Conservation (phyloP, 805 yeast species). For the Starmerella apis region DNA sequence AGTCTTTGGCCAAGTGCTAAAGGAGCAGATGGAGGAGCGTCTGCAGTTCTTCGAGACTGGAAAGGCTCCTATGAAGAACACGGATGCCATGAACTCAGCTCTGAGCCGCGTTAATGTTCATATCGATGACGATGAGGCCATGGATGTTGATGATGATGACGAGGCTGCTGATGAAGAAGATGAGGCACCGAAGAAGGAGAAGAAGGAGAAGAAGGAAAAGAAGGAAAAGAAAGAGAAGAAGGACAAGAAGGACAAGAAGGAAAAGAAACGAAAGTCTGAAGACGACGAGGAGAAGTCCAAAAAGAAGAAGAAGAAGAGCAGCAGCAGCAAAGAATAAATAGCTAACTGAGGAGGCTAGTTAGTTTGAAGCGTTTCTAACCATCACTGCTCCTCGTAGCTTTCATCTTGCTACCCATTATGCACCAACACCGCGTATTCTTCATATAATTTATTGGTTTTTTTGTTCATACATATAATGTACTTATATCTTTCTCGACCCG, state of each 20-base stretch:
- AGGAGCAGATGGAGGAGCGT: constrained; percentile 97
- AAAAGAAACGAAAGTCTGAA: constrained; percentile 30
- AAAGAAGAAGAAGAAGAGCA: constrained; percentile 44
- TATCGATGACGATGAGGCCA: constrained; percentile 35
- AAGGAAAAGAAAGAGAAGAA: constrained; percentile 42
- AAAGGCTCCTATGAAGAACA: constrained; percentile 89
- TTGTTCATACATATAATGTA: constrained; percentile 19
- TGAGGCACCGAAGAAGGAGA: constrained; percentile 43
- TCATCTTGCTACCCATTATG: no score
- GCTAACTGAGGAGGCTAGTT: no score
- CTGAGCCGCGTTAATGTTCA: constrained; percentile 48
- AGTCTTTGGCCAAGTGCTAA: constrained; percentile 80
- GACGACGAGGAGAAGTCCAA: constrained; percentile 39
- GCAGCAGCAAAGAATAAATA: constrained; percentile 38
- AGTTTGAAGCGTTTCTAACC: no score
- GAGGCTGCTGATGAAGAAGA: constrained; percentile 31
- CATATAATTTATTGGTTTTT: background rate
- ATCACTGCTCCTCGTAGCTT: no score
- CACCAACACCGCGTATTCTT: background rate
- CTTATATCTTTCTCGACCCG: constrained; percentile 15
- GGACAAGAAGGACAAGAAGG: constrained; percentile 48
- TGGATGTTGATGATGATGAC: constrained; percentile 36
- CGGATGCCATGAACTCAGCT: constrained; percentile 89
- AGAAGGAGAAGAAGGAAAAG: constrained; percentile 42
- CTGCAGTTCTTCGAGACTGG: constrained; percentile 93